Percentiles rank a stretch among this genome's conserved stretches.
phyloP scores from a whole-genome alignment of 2,329 filamentous ascomycete species.

The Scedosporium apiospermum region DNA sequence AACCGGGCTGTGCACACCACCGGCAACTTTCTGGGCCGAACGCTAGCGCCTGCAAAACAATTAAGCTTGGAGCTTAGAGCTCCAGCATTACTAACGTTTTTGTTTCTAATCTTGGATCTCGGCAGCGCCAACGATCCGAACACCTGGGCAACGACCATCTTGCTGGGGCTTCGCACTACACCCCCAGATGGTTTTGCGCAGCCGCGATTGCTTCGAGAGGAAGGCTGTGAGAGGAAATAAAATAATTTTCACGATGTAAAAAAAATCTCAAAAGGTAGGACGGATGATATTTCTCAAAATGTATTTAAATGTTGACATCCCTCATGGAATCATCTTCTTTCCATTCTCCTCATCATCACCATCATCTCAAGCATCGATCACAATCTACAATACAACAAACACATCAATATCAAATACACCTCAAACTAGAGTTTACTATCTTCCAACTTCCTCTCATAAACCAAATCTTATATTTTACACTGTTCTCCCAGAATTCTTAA shows the following conservation, averaged over 20 bases:
- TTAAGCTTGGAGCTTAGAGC: background rate
- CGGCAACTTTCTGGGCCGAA: background rate
- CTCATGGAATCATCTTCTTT: background rate
- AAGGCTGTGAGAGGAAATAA: too few relatives aligned
- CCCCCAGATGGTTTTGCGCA: background rate
- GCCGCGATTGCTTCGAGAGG: background rate
- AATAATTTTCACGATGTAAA: too few relatives aligned
- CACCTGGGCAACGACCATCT: background rate
- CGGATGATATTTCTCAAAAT: background rate
- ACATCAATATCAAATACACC: background rate
- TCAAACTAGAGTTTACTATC: background rate
- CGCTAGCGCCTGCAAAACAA: background rate
- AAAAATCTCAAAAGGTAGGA: too few relatives aligned
- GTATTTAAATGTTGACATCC: background rate
- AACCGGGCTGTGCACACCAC: background rate
- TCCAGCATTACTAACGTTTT: background rate
- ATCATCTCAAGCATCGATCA: slow-evolving; percentile 1
- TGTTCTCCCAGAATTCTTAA: background rate
- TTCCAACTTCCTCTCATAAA: background rate
- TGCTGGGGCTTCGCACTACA: background rate
- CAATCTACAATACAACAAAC: background rate
- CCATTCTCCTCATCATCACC: slow-evolving; percentile 2
- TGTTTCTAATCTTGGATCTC: slow-evolving; percentile 3
- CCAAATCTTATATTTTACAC: background rate
- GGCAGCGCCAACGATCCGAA: background rate